Evolutionary conservation across 345 rosid genomes (phyloP).

Genomic region (Raphanus sativus): DNA sequence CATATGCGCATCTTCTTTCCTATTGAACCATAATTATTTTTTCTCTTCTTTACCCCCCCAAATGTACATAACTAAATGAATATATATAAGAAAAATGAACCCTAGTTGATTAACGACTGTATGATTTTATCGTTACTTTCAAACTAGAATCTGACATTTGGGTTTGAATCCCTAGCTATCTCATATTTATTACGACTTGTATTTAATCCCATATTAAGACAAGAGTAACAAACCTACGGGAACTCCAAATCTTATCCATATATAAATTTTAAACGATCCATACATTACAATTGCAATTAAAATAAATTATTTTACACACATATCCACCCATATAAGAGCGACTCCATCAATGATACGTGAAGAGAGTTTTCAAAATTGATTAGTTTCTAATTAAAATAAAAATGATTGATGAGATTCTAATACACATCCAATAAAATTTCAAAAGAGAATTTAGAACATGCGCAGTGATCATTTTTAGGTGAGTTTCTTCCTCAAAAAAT

Average conservation of each 20-base stretch:
- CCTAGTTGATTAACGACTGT: slow-evolving; percentile 11
- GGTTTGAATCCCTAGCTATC: slow-evolving; percentile 21
- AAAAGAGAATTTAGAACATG: no score
- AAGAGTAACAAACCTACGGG: slow-evolving; percentile 15
- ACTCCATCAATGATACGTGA: no score
- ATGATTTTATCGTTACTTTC: slow-evolving; percentile 18
- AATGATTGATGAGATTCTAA: no score
- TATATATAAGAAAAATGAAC: not conserved
- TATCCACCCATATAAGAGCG: not conserved
- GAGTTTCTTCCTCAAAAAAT: no score
- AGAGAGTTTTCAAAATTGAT: no score
- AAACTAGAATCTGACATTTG: slow-evolving; percentile 30
- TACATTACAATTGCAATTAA: slow-evolving; percentile 14
- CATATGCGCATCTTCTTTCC: slow-evolving; percentile 31
- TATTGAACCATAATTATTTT: not conserved
- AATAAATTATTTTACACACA: not conserved
- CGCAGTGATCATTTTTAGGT: no score
- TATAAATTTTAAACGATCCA: not conserved
- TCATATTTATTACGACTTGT: slow-evolving; percentile 20
- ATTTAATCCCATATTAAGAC: slow-evolving; percentile 15
- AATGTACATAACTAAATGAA: not conserved
- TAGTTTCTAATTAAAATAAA: no score
- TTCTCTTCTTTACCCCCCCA: not conserved
- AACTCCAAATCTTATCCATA: slow-evolving; percentile 34
- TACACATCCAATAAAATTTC: no score